phyloP scores from a whole-genome alignment of 1,139 yeast species.

The Suhomyces panamericanus region DNA sequence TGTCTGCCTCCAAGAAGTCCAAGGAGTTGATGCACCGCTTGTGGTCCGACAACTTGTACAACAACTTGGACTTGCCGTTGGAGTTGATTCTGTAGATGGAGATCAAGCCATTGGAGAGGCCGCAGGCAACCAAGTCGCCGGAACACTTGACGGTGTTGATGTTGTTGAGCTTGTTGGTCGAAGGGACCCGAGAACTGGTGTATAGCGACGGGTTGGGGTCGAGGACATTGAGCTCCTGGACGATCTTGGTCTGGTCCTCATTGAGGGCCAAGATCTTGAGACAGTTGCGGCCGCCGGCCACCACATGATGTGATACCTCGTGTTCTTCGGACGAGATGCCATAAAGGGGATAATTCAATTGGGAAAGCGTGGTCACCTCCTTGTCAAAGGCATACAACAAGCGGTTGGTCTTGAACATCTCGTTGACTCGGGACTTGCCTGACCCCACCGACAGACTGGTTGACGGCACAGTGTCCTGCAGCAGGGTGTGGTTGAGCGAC shows the following conservation, averaged over 20 bases:
- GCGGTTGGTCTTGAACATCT: constrained; percentile 11
- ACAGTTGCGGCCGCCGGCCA: constrained; percentile 60
- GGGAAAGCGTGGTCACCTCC: constrained; percentile 39
- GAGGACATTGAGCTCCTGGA: constrained; percentile 47
- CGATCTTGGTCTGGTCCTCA: constrained; percentile 37
- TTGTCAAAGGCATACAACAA: constrained; percentile 28
- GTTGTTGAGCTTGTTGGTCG: constrained; percentile 40
- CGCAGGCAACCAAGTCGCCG: constrained; percentile 42
- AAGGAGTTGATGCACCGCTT: constrained; percentile 80
- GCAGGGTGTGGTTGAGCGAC: constrained; percentile 17
- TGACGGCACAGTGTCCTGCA: constrained; percentile 13
- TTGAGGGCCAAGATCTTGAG: constrained; percentile 50
- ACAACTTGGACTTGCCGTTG: constrained; percentile 40
- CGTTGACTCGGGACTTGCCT: constrained; percentile 9
- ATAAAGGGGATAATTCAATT: constrained; percentile 31
- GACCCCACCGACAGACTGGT: constrained; percentile 16
- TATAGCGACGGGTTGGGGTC: constrained; percentile 43
- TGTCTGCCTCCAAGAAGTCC: constrained; percentile 56
- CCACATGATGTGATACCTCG: constrained; percentile 35
- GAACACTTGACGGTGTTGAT: constrained; percentile 43
- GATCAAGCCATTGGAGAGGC: constrained; percentile 42
- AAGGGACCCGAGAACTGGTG: constrained; percentile 38
- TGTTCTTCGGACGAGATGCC: constrained; percentile 13
- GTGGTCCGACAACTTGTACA: constrained; percentile 62
- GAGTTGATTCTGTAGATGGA: constrained; percentile 34